Base-by-base conservation (phyloP, 2,329 filamentous ascomycete species). In the Endocalyx cinctus region DNA sequence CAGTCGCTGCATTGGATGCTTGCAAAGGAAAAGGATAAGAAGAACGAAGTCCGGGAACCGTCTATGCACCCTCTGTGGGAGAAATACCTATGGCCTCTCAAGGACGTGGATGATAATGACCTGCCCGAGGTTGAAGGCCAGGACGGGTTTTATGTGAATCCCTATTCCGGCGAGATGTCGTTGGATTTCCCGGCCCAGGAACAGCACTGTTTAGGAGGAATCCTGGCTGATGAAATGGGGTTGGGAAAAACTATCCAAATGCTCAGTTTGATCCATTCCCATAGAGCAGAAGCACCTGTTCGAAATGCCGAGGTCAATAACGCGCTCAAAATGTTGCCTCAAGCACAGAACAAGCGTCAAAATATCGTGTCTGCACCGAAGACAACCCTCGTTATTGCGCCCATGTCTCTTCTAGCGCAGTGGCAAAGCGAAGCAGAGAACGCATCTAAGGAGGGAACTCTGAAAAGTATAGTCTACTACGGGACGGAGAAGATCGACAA, bases 1-100 rank as follows among this genome's bases (percentile, higher is more conserved):
- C 92, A 98, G 59, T 88, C 92, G 1, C 64, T 98, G 5, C 72
- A 96, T 54, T 98, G 92, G 92, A 96, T 98, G 88, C 71, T 97
- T 43, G 74, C 81, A 5, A 97, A 97, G 57, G 92, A 98, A 57
- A 90, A 80, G 49, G 79, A 94, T 43, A 74, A 84, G 41, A 81
- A 79, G 45, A 73, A 77, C 10, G 74, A 79, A 17, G 59, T 67
- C 23, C 77, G 79, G 34, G 80, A 89, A 50, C 69, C 70, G 4
- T 96, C 88, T 0, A 95, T 98, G 87, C 89, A 98, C 59, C 92
- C 92, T 1, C 61, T 98, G 1, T 98, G 92, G 92, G 92, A 98
- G 61, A 87, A 97, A 55, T 98, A 98, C 49, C 58, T 66, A 2
- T 98, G 89, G 88, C 92, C 92, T 0, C 67, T 68, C 1, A 88